phyloP scores from a whole-genome alignment of 306 rosid species.

The Quercus engelmannii region DNA sequence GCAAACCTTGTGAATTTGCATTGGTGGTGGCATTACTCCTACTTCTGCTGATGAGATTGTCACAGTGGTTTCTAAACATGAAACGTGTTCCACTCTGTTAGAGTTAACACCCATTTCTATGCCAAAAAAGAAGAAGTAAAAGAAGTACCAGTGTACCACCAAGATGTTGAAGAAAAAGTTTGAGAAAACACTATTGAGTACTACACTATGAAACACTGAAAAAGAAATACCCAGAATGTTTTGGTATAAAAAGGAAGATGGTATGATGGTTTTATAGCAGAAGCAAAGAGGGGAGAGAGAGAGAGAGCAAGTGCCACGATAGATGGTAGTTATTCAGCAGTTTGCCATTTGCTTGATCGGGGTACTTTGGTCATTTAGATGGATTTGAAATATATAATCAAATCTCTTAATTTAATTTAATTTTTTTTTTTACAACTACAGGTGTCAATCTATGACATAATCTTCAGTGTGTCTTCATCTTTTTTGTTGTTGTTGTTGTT shows the following conservation, averaged over 20 bases:
- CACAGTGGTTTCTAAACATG: constrained; percentile 31
- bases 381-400: no score
- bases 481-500: no score
- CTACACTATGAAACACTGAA: not conserved
- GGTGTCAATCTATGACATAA: no score
- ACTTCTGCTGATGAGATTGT: constrained; percentile 44
- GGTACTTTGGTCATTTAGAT: no score
- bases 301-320: no score
- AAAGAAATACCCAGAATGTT: not conserved
- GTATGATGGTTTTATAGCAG: no score
- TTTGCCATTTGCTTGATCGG: no score
- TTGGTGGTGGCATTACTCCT: constrained; percentile 28
- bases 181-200: not conserved
- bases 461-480: no score
- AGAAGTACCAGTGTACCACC: not conserved
- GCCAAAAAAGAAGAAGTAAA: not conserved
- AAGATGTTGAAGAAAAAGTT: constrained; percentile 7
- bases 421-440: no score
- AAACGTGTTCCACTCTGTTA: constrained; percentile 63
- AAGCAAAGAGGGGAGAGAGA: no score
- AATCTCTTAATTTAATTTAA: no score
- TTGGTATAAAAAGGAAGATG: not conserved
- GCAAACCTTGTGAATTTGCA: constrained; percentile 61
- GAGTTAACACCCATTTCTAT: constrained; percentile 57
- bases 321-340: no score